These are phyloP conservation scores for Heterobasidion annosum DNA, from an alignment of 1,284 basidiomycete species.

Conservation along the genomic window DNA sequence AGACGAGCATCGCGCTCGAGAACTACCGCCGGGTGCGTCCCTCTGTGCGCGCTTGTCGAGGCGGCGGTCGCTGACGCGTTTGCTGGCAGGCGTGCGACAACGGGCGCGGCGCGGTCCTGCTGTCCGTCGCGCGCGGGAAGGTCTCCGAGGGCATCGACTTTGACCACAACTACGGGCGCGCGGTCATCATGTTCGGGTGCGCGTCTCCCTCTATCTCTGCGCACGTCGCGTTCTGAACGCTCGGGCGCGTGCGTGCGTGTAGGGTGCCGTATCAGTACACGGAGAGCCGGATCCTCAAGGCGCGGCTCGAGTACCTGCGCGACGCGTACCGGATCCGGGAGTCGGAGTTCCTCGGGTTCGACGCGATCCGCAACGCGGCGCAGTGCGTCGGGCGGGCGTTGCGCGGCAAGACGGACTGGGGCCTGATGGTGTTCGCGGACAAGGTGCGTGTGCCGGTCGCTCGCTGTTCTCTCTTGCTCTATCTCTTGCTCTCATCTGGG, in stretches of 20 bases:
- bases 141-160: slow-evolving; percentile 99
- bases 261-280: slow-evolving; percentile 99
- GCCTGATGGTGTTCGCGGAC: slow-evolving; percentile 98
- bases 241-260: slow-evolving; percentile 6
- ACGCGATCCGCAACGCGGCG: slow-evolving; percentile 98
- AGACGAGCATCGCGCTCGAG: slow-evolving; percentile 96
- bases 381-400: slow-evolving; percentile 98
- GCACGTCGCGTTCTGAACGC: neutral
- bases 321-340: slow-evolving; percentile 98
- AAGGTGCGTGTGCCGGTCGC: slow-evolving; percentile 53
- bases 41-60: neutral
- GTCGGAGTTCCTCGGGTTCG: slow-evolving; percentile 98
- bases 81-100: slow-evolving; percentile 90
- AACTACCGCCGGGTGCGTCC: slow-evolving; percentile 85
- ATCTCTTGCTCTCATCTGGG: neutral
- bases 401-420: slow-evolving; percentile 99
- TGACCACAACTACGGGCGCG: slow-evolving; percentile 98
- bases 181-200: slow-evolving; percentile 99
- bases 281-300: slow-evolving; percentile 95
- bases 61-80: neutral
- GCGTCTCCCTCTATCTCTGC: no score
- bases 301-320: slow-evolving; percentile 94
- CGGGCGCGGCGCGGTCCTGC: slow-evolving; percentile 91
- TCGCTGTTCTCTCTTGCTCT: neutral
- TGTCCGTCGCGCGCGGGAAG: slow-evolving; percentile 98